Percentiles rank a stretch among this genome's conserved stretches.
These are phyloP conservation scores for Penicillium sp. DNA, from an alignment of 2,329 filamentous ascomycete genomes.

Conservation along the genomic window DNA sequence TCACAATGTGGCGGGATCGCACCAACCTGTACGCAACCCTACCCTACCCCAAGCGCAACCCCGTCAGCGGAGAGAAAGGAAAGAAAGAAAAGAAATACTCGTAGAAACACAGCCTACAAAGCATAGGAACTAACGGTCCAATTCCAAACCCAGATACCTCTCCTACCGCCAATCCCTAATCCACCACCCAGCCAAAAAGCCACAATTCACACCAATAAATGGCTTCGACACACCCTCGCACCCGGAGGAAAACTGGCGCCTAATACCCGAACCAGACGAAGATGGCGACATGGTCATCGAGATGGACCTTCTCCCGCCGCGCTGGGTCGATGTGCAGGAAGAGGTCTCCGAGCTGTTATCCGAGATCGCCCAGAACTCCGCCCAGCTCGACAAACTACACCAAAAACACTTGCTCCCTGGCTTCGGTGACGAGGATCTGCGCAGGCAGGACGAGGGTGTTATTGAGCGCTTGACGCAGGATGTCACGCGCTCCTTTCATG, in stretches of 20 bases:
- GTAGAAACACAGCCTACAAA: slow-evolving; percentile 1
- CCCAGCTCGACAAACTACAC: slow-evolving; percentile 84
- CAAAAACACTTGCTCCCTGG: slow-evolving; percentile 96
- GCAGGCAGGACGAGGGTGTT: slow-evolving; percentile 79
- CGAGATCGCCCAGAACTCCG: slow-evolving; percentile 77
- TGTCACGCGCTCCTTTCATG: slow-evolving; percentile 84
- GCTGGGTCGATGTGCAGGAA: slow-evolving; percentile 94
- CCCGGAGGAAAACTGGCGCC: slow-evolving; percentile 70
- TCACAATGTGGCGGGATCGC: slow-evolving; percentile 97
- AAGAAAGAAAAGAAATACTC: neutral
- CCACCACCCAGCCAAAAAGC: slow-evolving; percentile 87
- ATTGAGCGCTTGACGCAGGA: slow-evolving; percentile 89
- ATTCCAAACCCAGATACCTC: slow-evolving; percentile 67
- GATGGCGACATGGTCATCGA: slow-evolving; percentile 95
- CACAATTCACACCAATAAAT: slow-evolving; percentile 63
- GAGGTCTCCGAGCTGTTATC: slow-evolving; percentile 82
- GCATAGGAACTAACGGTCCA: slow-evolving; percentile 14
- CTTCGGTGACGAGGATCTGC: slow-evolving; percentile 91
- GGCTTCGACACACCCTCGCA: slow-evolving; percentile 61
- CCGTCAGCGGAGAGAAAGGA: neutral
- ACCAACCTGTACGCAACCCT: slow-evolving; percentile 78
- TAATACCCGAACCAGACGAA: slow-evolving; percentile 73
- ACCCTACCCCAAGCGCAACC: neutral
- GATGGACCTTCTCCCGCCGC: slow-evolving; percentile 92
- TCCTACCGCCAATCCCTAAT: slow-evolving; percentile 98